phyloP scores from a whole-genome alignment of 2,329 filamentous ascomycete species.

The Claviceps paspali region DNA sequence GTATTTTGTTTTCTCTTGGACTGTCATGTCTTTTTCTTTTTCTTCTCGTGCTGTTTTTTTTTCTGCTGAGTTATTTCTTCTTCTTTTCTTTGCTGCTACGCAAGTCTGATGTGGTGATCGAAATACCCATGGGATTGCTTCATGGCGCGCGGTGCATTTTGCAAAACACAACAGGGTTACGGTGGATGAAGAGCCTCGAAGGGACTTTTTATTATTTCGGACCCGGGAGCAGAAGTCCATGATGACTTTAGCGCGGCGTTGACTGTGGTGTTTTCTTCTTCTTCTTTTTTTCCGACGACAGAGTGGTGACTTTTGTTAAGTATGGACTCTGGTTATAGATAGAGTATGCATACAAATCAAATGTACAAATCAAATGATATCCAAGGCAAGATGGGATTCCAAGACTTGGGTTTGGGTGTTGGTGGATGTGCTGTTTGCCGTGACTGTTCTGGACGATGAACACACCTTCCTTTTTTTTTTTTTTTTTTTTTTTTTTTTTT shows the following conservation, averaged over 20 bases:
- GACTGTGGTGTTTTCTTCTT: neutral
- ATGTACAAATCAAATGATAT: too few relatives aligned
- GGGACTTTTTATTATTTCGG: neutral
- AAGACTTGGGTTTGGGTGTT: too few relatives aligned
- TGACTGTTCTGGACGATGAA: neutral
- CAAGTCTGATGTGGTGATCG: conserved; percentile 11
- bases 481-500: neutral
- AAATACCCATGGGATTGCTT: conserved; percentile 18
- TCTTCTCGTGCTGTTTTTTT: neutral
- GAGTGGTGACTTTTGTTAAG: too few relatives aligned
- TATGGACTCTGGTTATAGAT: too few relatives aligned
- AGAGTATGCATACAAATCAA: too few relatives aligned
- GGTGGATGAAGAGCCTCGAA: neutral
- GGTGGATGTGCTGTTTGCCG: too few relatives aligned
- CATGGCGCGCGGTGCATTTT: conserved; percentile 7
- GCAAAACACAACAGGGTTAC: neutral
- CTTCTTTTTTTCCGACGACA: neutral
- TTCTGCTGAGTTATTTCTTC: neutral
- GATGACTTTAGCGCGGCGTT: conserved; percentile 10
- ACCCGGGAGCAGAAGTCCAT: conserved; percentile 5
- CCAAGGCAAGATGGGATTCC: too few relatives aligned
- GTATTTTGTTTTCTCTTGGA: conserved; percentile 6
- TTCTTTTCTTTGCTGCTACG: neutral
- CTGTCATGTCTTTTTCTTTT: conserved; percentile 4
- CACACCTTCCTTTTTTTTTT: neutral